Base-by-base conservation (phyloP, 2,329 filamentous ascomycete genomes). In the Colletotrichum navitas region DNA sequence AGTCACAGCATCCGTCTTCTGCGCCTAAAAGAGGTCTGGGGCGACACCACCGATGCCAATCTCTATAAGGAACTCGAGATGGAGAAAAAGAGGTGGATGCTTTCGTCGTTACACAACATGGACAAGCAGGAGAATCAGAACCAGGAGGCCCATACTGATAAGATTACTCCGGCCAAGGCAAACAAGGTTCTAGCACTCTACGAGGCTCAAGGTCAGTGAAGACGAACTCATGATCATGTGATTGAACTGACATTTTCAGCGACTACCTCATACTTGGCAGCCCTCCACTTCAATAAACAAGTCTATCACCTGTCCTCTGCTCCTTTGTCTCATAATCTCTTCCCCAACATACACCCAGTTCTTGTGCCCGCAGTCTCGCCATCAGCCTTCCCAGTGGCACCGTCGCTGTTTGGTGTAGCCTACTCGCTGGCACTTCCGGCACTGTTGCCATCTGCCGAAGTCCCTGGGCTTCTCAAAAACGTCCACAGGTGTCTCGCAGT, bases 1-100 rank as follows among this genome's bases (percentile, higher is more conserved):
- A 85, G 83, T 36, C 80, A 85, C 0, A 84, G 85, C 60, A 81
- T 86, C 39, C 83, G 90, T 55, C 80, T 91, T 5, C 82, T 85
- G 43, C 85, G 88, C 5, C 81, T 92, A 47, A 88, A 85, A 41
- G 85, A 88, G 74, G 82, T 83, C 52, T 86, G 85, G 81, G 81
- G 82, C 12, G 79, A 78, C 29, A 80, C 83, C 16, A 78, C 80
- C 0, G 85, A 87, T 66, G 82, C 85, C 3, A 83, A 81, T 47
- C 78, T 88, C 26, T 87, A 85, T 74, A 82, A 83, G 74, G 85
- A 87, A 62, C 75, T 87, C 5, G 87, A 87, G 68, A 81, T 88
- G 59, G 86, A 88, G 73, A 88, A 88, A 76, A 88, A 89, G 75
- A 80, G 87, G 51, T 91, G 89, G 89, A 86, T 94, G 81, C 81